These are phyloP conservation scores for Chalciporus piperatoides DNA, from an alignment of 1,284 basidiomycete species.

Conservation along the genomic window DNA sequence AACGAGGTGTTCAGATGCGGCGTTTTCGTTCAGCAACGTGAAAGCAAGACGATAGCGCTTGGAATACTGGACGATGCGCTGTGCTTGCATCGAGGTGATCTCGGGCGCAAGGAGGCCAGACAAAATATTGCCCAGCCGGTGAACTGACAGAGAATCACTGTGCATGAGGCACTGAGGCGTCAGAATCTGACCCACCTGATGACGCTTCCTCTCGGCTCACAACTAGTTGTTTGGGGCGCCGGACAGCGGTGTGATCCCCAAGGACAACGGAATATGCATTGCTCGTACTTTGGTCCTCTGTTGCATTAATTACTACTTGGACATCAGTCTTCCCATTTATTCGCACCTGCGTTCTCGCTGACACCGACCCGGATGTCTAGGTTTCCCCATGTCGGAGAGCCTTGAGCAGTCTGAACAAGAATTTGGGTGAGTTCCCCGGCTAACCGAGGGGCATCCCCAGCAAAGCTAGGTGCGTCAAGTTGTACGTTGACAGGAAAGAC, in stretches of 20 bases:
- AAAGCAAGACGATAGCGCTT: constrained; percentile 78
- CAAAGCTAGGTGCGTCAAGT: constrained; percentile 37
- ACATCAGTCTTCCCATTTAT: not conserved
- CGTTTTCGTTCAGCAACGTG: constrained; percentile 85
- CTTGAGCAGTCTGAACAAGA: constrained; percentile 14
- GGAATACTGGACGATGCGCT: constrained; percentile 70
- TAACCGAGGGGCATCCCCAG: constrained; percentile 1
- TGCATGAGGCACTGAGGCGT: constrained; percentile 12
- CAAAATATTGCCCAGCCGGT: constrained; percentile 39
- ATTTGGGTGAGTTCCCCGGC: constrained; percentile 25
- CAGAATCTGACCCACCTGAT: constrained; percentile 23
- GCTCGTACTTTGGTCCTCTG: constrained; percentile 15
- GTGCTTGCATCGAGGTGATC: constrained; percentile 41
- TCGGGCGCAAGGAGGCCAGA: constrained; percentile 51
- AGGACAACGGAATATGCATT: constrained; percentile 24
- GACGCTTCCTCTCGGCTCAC: constrained; percentile 26
- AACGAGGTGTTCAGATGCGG: constrained; percentile 59
- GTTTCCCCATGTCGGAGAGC: constrained; percentile 38
- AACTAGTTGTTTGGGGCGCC: constrained; percentile 19
- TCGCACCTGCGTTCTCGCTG: constrained; percentile 27
- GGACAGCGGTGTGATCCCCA: constrained; percentile 27
- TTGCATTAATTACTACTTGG: constrained; percentile 11
- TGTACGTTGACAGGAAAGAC: constrained; percentile 52
- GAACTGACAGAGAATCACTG: constrained; percentile 13
- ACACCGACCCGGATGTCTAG: constrained; percentile 35